Base-by-base conservation (phyloP, 2,329 filamentous ascomycete genomes). In the Ascochyta viciae-villosae region DNA sequence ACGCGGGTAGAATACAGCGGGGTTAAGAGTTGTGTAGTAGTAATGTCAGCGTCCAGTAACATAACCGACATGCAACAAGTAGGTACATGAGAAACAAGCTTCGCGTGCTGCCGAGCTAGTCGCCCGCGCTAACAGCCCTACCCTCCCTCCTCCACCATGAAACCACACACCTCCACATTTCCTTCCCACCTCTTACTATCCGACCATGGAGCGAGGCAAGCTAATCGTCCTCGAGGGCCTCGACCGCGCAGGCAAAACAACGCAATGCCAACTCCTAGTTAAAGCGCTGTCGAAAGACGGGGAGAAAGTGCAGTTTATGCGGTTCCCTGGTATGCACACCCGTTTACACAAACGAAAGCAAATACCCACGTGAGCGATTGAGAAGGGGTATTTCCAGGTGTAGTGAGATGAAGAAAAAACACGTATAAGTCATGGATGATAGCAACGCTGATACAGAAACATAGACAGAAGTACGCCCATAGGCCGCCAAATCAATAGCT, bases 211-310 rank as follows among this genome's bases (percentile, higher is more conserved):
- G 46, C 83, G 89, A 42, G 92, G 92, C 42, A 86, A 88, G 12
- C 84, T 97, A 29, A 85, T 96, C 49, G 89, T 94, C 4, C 86
- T 96, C 52, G 93, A 97, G 79, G 93, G 93, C 2, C 82, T 97
- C 59, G 93, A 97, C 70, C 87, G 92, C 62, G 92, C 92, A 39
- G 93, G 93, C 52, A 97, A 97, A 82, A 94, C 92, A 22, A 96
- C 92, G 31, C 93, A 96, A 83, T 93, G 91, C 65, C 84, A 88
- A 67, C 78, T 87, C 41, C 80, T 97, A 37, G 82, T 82, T 34
- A 75, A 83, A 26, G 78, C 75, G 34, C 78, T 91, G 3, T 73
- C 81, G 50, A 68, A 74, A 6, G 71, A 78, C 52, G 85, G 85
- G 7, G 76, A 81, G 43, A 74, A 79, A 44, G 83, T 87, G 27